phyloP scores from a whole-genome alignment of 2,329 filamentous ascomycete genomes.

The Kalmusia sp. region DNA sequence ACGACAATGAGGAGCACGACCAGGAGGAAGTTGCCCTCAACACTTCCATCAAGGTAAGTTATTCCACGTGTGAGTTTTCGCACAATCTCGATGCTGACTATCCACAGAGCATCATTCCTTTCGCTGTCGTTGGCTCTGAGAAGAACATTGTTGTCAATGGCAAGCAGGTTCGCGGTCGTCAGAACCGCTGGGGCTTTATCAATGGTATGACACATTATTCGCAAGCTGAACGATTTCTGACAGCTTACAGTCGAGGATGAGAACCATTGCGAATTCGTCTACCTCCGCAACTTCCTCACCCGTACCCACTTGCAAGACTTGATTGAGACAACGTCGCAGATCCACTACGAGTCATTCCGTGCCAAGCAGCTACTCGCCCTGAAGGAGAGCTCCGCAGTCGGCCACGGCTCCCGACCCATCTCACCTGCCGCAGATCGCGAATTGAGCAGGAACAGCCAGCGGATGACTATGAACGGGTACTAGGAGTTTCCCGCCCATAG shows the following conservation, averaged over 20 bases:
- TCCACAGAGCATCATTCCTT: constrained; percentile 84
- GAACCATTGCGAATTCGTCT: constrained; percentile 99
- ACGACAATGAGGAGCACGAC: constrained; percentile 98
- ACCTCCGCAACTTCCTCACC: constrained; percentile 97
- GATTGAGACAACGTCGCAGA: constrained; percentile 98
- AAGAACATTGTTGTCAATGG: constrained; percentile 97
- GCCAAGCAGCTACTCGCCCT: constrained; percentile 97
- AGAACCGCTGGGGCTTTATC: constrained; percentile 99
- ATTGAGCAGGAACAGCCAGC: constrained; percentile 94
- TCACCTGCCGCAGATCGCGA: constrained; percentile 94
- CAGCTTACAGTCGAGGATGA: constrained; percentile 80
- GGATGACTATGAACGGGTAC: constrained; percentile 99
- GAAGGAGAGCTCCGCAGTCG: constrained; percentile 95
- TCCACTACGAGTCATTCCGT: constrained; percentile 99
- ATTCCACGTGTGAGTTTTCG: too few species aligned
- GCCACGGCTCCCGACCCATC: constrained; percentile 87
- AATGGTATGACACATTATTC: constrained; percentile 59
- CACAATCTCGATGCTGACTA: constrained; percentile 43
- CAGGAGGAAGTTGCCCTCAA: constrained; percentile 95
- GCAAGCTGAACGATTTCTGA: constrained; percentile 17
- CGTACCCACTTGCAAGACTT: constrained; percentile 98
- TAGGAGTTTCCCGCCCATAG: constrained; percentile 58
- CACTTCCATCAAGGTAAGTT: constrained; percentile 88
- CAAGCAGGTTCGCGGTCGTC: constrained; percentile 95
- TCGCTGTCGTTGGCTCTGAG: constrained; percentile 97